Conservation (phyloP, 176 grass and related monocot genomes). For the Triticum turgidum region DNA sequence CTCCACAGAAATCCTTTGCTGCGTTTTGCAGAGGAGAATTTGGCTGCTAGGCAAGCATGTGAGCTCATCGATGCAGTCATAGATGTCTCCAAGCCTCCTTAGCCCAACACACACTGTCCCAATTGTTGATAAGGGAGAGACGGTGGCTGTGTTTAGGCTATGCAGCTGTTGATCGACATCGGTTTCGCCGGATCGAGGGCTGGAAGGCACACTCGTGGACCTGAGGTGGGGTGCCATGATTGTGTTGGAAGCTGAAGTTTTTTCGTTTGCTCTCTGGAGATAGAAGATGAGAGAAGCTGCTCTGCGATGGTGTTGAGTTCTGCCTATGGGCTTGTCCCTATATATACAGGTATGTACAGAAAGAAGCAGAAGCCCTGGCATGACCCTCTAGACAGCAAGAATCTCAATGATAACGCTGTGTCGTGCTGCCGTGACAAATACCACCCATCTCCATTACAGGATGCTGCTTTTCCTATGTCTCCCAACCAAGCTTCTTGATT, state of each 20-base stretch:
- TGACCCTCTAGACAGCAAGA: slow-evolving; percentile 19
- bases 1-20: slow-evolving; percentile 50
- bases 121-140: not conserved
- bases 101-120: not conserved
- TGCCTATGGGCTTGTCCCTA: slow-evolving; percentile 13
- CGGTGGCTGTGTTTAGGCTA: not conserved
- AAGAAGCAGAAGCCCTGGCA: slow-evolving; percentile 10
- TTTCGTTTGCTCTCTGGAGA: not conserved
- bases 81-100: slow-evolving; percentile 26
- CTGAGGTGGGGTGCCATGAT: slow-evolving; percentile 31
- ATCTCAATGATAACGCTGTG: not conserved
- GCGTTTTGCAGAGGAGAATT: slow-evolving; percentile 23
- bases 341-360: slow-evolving; percentile 39
- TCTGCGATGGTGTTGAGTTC: not conserved
- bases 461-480: not conserved
- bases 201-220: slow-evolving; percentile 31
- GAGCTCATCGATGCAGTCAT: slow-evolving; percentile 32
- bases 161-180: slow-evolving; percentile 25
- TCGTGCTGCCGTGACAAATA: not conserved
- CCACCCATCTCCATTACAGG: not conserved
- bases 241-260: not conserved
- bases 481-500: not conserved
- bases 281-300: slow-evolving; percentile 20
- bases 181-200: not conserved
- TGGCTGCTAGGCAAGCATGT: slow-evolving; percentile 49